These are phyloP conservation scores for Phallus indusiatus DNA, from an alignment of 768 basidiomycete species.

Conservation along the genomic window DNA sequence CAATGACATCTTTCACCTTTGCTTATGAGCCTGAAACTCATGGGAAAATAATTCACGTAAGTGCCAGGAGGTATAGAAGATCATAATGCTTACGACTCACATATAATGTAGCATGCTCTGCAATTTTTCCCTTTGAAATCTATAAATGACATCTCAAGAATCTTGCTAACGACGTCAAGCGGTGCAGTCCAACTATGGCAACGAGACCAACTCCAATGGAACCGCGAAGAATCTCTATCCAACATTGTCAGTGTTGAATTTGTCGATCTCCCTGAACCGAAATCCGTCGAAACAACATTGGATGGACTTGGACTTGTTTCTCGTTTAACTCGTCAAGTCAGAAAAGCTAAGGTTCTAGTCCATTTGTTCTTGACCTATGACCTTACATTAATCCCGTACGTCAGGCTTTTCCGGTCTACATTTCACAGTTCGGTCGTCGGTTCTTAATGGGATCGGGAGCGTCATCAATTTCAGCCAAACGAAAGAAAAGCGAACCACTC, in stretches of 20 bases:
- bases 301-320: conserved; percentile 29
- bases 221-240: conserved; percentile 71
- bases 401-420: conserved; percentile 64
- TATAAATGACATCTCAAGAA: conserved; percentile 28
- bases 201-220: conserved; percentile 54
- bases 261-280: conserved; percentile 66
- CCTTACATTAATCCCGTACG: background rate
- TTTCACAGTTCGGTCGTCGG: conserved; percentile 55
- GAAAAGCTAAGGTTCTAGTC: conserved; percentile 32
- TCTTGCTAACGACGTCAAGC: conserved; percentile 60
- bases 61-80: conserved; percentile 12
- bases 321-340: conserved; percentile 47
- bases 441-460: conserved; percentile 64
- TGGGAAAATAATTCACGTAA: conserved; percentile 62
- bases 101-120: conserved; percentile 35
- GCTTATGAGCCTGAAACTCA: conserved; percentile 55
- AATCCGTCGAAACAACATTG: conserved; percentile 26
- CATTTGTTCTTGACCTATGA: background rate
- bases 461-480: conserved; percentile 29
- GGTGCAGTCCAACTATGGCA: conserved; percentile 73
- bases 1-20: conserved; percentile 45
- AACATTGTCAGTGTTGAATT: conserved; percentile 56
- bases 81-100: conserved; percentile 2
- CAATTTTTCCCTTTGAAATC: conserved; percentile 36
- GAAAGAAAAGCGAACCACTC: conserved; percentile 26